A percentile compares a stretch with the other conserved stretches of the same genome.
Evolutionary conservation across 2,329 filamentous ascomycete genomes (phyloP).

Genomic region (Fusarium sp.): DNA sequence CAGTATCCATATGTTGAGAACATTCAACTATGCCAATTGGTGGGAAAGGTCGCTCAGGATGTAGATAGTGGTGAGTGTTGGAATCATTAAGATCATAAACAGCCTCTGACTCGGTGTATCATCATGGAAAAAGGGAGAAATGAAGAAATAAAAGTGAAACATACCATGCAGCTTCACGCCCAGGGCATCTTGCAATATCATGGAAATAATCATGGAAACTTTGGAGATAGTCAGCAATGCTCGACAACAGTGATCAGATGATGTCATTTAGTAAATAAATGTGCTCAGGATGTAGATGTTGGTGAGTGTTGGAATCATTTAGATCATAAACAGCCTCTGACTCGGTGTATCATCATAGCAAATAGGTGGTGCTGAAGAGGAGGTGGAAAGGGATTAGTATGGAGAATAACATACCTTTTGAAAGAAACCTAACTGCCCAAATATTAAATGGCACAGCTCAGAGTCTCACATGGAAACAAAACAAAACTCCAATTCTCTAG

Average conservation of each 20-base stretch:
- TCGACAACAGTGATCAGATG: slow-evolving; percentile 40
- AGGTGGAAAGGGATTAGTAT: background rate
- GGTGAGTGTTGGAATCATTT: slow-evolving; percentile 52
- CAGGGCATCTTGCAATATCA: too few relatives aligned
- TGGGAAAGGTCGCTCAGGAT: slow-evolving; percentile 21
- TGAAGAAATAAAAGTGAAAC: slow-evolving; percentile 9
- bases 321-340: slow-evolving; percentile 60
- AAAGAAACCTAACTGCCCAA: slow-evolving; percentile 26
- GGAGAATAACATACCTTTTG: slow-evolving; percentile 42
- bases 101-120: slow-evolving; percentile 58
- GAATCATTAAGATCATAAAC: slow-evolving; percentile 57
- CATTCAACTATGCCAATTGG: slow-evolving; percentile 1
- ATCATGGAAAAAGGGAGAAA: slow-evolving; percentile 48
- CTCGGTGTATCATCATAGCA: slow-evolving; percentile 56
- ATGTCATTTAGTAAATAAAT: background rate
- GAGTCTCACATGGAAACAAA: slow-evolving; percentile 46
- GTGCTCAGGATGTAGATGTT: slow-evolving; percentile 40
- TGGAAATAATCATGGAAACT: too few relatives aligned
- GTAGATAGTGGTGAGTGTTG: slow-evolving; percentile 48
- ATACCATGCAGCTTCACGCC: slow-evolving; percentile 33
- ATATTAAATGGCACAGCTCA: slow-evolving; percentile 41
- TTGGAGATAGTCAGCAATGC: too few relatives aligned
- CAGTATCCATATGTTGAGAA: slow-evolving; percentile 2
- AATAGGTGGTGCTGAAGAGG: background rate
- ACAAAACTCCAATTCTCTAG: slow-evolving; percentile 56